These are phyloP conservation scores for Fusarium liriodendri DNA, from an alignment of 2,329 filamentous ascomycete genomes.

Conservation along the genomic window DNA sequence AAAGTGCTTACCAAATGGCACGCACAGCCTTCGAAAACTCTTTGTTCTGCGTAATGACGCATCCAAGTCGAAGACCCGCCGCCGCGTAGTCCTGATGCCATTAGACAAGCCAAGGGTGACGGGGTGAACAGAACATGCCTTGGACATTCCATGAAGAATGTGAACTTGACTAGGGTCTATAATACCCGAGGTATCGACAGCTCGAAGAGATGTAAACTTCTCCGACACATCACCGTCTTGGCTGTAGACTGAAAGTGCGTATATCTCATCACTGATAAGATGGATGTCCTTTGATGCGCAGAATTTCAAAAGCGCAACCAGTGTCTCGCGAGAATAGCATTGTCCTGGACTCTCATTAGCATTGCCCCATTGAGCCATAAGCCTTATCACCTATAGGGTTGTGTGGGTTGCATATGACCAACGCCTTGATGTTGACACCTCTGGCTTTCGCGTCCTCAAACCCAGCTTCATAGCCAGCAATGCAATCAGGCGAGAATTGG, in stretches of 20 bases:
- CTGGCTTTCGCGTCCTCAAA: neutral
- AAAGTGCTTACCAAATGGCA: neutral
- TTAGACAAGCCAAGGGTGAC: neutral
- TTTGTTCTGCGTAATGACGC: neutral
- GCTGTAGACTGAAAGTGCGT: neutral
- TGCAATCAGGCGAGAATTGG: neutral
- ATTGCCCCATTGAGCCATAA: accelerated
- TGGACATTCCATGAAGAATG: neutral
- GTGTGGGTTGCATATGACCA: slow-evolving; percentile 1
- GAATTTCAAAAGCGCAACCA: neutral
- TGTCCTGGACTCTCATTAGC: neutral
- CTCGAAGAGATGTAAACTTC: neutral
- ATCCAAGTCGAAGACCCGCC: neutral
- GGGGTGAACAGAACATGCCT: neutral
- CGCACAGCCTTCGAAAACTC: neutral
- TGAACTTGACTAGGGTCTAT: neutral
- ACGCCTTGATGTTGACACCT: neutral
- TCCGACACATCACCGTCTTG: neutral
- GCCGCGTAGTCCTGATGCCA: neutral
- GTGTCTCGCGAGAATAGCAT: neutral
- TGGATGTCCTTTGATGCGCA: neutral
- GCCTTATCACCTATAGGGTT: neutral
- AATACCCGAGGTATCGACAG: neutral
- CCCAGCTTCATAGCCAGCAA: neutral
- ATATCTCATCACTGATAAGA: slow-evolving; percentile 1